Conservation (phyloP, 1,139 yeast species). For the Saccharomycopsis hybrid region DNA sequence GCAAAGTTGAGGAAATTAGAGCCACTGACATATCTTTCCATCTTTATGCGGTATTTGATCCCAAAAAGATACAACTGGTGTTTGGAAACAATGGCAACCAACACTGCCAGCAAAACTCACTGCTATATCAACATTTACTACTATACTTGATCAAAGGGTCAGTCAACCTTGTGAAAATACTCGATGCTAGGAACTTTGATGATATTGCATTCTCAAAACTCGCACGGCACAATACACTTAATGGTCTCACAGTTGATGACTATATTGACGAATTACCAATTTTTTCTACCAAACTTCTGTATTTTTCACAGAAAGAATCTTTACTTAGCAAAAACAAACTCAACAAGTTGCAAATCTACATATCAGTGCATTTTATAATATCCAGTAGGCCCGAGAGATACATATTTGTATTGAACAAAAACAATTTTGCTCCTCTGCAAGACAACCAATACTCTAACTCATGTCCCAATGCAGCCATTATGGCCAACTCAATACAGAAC, state of each 20-base stretch:
- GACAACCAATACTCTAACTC: constrained; percentile 8
- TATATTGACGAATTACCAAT: constrained; percentile 15
- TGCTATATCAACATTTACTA: neutral
- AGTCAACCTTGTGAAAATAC: constrained; percentile 1
- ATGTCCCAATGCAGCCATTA: constrained; percentile 10
- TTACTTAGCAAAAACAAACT: constrained; percentile 5
- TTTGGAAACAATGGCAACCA: too few relatives aligned
- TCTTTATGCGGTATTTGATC: constrained; percentile 7
- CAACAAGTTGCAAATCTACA: constrained; percentile 2
- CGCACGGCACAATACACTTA: constrained; percentile 10
- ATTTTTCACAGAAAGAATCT: neutral
- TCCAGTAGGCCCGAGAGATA: constrained; percentile 8
- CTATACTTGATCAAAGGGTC: constrained; percentile 4
- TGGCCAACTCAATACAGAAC: constrained; percentile 9
- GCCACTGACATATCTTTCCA: constrained; percentile 16
- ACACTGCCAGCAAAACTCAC: too few relatives aligned
- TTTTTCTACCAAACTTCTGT: constrained; percentile 7
- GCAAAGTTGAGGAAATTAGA: constrained; percentile 2
- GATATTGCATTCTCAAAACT: constrained; percentile 16
- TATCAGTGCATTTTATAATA: constrained; percentile 8
- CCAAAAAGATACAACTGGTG: neutral
- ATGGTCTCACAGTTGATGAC: constrained; percentile 11
- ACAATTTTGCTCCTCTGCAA: constrained; percentile 3
- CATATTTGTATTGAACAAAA: constrained; percentile 4
- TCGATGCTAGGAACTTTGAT: constrained; percentile 5